These are phyloP conservation scores for Sporisorium scitamineum DNA, from an alignment of 1,284 basidiomycete genomes.

Conservation along the genomic window DNA sequence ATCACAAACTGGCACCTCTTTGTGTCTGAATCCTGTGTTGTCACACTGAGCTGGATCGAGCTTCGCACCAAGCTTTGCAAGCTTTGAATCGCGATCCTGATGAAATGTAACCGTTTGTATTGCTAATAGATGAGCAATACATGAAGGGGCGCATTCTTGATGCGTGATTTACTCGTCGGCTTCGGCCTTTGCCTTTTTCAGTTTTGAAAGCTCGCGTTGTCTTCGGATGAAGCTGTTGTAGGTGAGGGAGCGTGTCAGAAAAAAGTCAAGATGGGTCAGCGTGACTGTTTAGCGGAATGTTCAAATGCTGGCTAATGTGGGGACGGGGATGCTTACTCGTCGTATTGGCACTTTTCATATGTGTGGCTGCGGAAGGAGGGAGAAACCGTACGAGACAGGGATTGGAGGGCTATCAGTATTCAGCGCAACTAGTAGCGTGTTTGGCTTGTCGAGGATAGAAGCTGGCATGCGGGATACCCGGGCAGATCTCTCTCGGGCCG, in stretches of 20 bases:
- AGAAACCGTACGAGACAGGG: not conserved
- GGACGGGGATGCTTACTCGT: slow-evolving; percentile 53
- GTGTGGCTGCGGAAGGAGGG: slow-evolving; percentile 49
- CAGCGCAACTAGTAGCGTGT: not conserved
- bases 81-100: not conserved
- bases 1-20: not conserved
- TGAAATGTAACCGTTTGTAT: not conserved
- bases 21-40: not conserved
- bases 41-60: not conserved
- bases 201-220: slow-evolving; percentile 53
- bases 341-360: slow-evolving; percentile 67
- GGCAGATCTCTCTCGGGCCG: no score
- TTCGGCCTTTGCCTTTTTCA: slow-evolving; percentile 43
- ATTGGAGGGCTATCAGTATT: slow-evolving; percentile 14
- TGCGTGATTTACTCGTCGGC: slow-evolving; percentile 18
- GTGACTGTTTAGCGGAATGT: not conserved
- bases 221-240: slow-evolving; percentile 56
- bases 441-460: not conserved
- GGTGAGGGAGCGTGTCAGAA: not conserved
- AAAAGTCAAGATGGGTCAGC: not conserved
- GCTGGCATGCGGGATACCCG: not conserved
- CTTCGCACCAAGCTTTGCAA: not conserved
- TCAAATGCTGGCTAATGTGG: no score
- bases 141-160: not conserved
- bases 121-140: not conserved